Evolutionary conservation across 805 yeast genomes (phyloP).

Genomic region (Lachancea sp.): DNA sequence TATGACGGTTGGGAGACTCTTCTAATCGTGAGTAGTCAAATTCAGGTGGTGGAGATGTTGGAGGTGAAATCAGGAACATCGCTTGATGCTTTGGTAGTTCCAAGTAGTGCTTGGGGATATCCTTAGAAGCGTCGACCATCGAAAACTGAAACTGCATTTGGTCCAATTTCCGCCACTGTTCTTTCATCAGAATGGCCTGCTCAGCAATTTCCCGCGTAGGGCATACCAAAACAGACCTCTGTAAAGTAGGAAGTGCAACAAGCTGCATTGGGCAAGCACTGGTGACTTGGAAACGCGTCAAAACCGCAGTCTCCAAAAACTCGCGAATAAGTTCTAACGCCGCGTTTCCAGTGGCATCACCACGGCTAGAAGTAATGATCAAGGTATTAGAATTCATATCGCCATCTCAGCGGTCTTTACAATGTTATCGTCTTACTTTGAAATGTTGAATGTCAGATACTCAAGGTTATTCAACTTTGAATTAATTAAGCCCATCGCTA

Average conservation of each 20-base stretch:
- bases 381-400: conserved; percentile 23
- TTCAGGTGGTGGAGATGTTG: conserved; percentile 38
- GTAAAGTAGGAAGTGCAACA: conserved; percentile 19
- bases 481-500: too few relatives aligned
- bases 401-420: neutral
- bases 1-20: conserved; percentile 30
- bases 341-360: conserved; percentile 9
- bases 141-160: conserved; percentile 16
- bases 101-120: conserved; percentile 18
- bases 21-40: conserved; percentile 36
- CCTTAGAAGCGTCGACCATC: conserved; percentile 11
- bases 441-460: neutral
- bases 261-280: conserved; percentile 21
- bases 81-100: conserved; percentile 32
- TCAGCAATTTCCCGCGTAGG: conserved; percentile 15
- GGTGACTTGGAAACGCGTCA: conserved; percentile 13
- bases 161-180: neutral
- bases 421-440: too few relatives aligned
- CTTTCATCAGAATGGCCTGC: neutral
- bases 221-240: conserved; percentile 20
- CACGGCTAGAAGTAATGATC: conserved; percentile 17
- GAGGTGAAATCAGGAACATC: conserved; percentile 38
- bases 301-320: conserved; percentile 19
- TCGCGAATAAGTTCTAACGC: conserved; percentile 12
- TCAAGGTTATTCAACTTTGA: too few relatives aligned